A percentile compares a stretch with the other conserved stretches of the same genome.
phyloP scores from a whole-genome alignment of 2,329 filamentous ascomycete species.

The Bipolaris bicolor region DNA sequence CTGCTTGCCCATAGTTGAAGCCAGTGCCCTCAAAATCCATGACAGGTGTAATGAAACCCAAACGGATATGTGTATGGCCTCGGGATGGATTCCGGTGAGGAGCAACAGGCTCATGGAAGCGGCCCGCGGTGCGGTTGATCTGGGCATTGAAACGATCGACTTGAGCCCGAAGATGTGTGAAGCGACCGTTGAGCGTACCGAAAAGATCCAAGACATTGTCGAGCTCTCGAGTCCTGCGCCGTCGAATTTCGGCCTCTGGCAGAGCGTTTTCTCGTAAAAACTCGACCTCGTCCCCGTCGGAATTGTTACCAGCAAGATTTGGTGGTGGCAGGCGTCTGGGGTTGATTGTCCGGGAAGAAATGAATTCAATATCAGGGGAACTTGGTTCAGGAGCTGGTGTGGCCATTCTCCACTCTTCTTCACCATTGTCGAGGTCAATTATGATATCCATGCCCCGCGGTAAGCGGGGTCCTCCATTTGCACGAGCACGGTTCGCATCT shows the following conservation, averaged over 20 bases:
- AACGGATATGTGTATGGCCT: constrained; percentile 23
- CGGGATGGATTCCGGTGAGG: constrained; percentile 23
- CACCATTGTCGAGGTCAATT: constrained; percentile 47
- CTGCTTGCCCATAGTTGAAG: constrained; percentile 51
- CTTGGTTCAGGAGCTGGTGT: constrained; percentile 33
- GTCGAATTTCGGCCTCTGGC: constrained; percentile 26
- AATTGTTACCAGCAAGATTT: constrained; percentile 12
- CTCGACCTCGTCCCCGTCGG: constrained; percentile 40
- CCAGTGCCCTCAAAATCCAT: constrained; percentile 53
- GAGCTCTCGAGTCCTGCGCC: constrained; percentile 26
- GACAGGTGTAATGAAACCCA: constrained; percentile 33
- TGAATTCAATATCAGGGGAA: constrained; percentile 59
- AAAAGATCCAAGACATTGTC: constrained; percentile 29
- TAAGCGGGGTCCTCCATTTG: constrained; percentile 41
- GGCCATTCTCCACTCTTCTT: constrained; percentile 29
- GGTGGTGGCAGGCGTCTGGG: constrained; percentile 18
- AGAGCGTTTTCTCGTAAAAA: constrained; percentile 35
- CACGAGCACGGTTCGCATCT: constrained; percentile 7
- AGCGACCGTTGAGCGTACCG: constrained; percentile 21
- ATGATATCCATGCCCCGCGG: constrained; percentile 54
- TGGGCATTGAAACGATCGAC: constrained; percentile 30
- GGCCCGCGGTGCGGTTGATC: constrained; percentile 21
- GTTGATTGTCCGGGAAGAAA: constrained; percentile 40
- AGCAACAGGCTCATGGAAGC: constrained; percentile 22
- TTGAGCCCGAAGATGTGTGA: constrained; percentile 30